Conservation (phyloP, 306 rosid genomes). For the Casuarina equisetifolia region DNA sequence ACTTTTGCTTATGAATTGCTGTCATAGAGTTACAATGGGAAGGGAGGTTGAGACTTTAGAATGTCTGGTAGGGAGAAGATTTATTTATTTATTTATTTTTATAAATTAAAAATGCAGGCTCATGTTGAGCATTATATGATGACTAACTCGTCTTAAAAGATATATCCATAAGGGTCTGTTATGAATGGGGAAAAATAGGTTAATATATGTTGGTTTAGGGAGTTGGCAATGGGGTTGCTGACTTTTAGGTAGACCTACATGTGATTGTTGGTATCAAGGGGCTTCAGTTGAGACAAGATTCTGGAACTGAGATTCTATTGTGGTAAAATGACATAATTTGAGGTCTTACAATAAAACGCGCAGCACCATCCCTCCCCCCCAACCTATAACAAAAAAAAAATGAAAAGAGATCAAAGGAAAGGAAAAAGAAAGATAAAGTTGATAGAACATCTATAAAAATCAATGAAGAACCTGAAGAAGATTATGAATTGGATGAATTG, state of each 20-base stretch:
- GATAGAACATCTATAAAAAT: neutral
- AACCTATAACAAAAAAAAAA: no score
- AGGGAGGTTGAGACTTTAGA: neutral
- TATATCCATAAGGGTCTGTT: neutral
- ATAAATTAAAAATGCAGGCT: neutral
- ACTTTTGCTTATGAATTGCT: neutral
- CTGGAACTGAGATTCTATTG: constrained; percentile 4
- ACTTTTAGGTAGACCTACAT: neutral
- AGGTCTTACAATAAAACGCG: neutral
- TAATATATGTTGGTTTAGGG: neutral
- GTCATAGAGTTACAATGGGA: neutral
- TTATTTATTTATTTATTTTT: neutral
- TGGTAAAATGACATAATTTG: neutral
- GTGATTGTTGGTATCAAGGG: constrained; percentile 1
- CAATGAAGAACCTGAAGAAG: neutral
- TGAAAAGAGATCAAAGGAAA: neutral
- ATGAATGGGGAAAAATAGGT: neutral
- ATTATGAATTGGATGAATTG: neutral
- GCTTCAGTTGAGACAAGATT: neutral
- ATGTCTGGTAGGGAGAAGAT: neutral
- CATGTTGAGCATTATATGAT: neutral
- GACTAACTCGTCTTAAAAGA: neutral
- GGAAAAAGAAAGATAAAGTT: neutral
- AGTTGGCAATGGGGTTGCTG: constrained; percentile 1
- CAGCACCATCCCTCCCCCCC: neutral